Base-by-base conservation (phyloP, 1,284 basidiomycete species). In the Cutaneotrichosporon sp. region DNA sequence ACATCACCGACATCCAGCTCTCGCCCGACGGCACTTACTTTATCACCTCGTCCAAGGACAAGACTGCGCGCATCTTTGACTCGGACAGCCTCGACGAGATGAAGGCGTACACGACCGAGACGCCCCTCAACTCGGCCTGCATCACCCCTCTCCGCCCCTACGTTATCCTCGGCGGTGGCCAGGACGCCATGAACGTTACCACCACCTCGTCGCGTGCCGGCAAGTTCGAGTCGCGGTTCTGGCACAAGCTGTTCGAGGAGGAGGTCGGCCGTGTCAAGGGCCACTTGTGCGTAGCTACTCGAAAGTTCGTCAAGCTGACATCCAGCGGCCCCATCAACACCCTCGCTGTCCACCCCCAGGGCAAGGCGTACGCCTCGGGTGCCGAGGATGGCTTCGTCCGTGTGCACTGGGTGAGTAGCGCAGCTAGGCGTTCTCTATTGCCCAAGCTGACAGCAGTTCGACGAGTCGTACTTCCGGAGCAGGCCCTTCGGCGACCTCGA, bases 231-330 rank as follows among this genome's bases (percentile, higher is more conserved):
- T 93, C 94, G 4, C 86, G 95, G 52, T 98, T 99, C 83, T 99
- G 94, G 93, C 95, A 99, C 84, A 93, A 91, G 75, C 85, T 99
- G 47, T 93, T 98, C 72, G 95, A 98, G 80, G 95, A 99, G 83
- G 95, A 99, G 80, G 90, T 97, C 63, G 93, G 95, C 24, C 87
- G 95, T 42, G 93, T 99, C 64, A 97, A 94, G 79, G 94, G 94
- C 24, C 93, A 97, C 69, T 85, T 81, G 51, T 53, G 34, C 33
- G 51, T 53, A 24, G 11, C 11, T n/a, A n/a, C n/a, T n/a, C 10
- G 20, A 25, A 10, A 13, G 4, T 7, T 31, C 5, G 20, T 16
- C 20, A 4, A 53, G 34, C 51, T 53, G 34, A 53, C 51, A 7
- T 36, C 13, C 51, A 53, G 51, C 80, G 95, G 95, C 45, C 95